phyloP scores from a whole-genome alignment of 768 basidiomycete genomes.

The Leccinum obscurum region DNA sequence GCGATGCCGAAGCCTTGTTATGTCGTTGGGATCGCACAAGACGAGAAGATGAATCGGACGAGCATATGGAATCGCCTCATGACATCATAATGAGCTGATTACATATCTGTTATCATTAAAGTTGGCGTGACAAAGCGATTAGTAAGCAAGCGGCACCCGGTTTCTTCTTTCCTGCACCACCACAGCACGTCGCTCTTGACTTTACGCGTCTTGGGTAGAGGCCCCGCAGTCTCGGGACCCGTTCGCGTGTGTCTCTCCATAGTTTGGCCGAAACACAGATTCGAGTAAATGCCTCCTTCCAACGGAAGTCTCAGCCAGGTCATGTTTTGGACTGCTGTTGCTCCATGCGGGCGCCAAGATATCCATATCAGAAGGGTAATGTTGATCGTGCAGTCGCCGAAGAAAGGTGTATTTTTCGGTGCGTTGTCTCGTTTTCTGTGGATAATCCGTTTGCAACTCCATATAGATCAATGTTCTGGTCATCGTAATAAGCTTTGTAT shows the following conservation, averaged over 20 bases:
- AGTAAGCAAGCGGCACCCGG: too few species aligned
- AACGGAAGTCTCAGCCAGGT: constrained; percentile 40
- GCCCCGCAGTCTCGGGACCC: constrained; percentile 63
- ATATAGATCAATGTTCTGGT: not conserved
- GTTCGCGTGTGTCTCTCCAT: constrained; percentile 59
- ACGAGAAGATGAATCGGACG: too few species aligned
- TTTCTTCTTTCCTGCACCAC: too few species aligned
- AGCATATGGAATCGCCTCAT: too few species aligned
- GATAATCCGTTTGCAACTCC: not conserved
- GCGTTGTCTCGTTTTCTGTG: not conserved
- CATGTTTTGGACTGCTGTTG: constrained; percentile 47
- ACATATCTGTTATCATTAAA: too few species aligned
- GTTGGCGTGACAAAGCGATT: too few species aligned
- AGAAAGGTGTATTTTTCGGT: not conserved
- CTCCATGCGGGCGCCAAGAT: constrained; percentile 41
- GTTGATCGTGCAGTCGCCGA: not conserved
- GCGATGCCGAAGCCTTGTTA: too few species aligned
- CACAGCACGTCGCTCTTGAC: too few species aligned
- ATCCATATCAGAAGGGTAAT: constrained; percentile 6
- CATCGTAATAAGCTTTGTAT: not conserved
- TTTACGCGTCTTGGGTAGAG: constrained; percentile 23
- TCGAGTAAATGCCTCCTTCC: constrained; percentile 53
- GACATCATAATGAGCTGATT: too few species aligned
- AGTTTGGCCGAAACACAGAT: constrained; percentile 60
- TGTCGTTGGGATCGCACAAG: too few species aligned